Conservation (phyloP, 2,329 filamentous ascomycete species). For the Arthrobotrys entomopaga region DNA sequence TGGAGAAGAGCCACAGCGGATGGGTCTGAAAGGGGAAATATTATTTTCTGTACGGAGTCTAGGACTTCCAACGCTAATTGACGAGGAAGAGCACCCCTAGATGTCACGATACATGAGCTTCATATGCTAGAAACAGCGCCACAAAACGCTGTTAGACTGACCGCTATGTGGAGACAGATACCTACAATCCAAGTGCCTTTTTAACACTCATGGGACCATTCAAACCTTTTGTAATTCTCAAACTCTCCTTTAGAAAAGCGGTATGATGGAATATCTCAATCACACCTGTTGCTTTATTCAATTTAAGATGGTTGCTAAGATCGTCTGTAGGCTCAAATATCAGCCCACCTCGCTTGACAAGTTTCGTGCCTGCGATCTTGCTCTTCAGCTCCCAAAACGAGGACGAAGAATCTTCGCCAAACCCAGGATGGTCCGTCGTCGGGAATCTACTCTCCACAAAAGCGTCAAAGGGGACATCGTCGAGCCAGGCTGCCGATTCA, state of each 20-base stretch:
- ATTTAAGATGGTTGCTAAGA: constrained; percentile 59
- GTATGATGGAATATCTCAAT: constrained; percentile 60
- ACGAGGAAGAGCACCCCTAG: constrained; percentile 56
- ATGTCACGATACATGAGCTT: too few relatives aligned
- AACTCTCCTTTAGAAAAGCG: constrained; percentile 60
- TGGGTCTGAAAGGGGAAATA: constrained; percentile 57
- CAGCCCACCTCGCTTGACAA: constrained; percentile 58
- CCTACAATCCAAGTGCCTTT: constrained; percentile 37
- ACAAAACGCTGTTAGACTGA: neutral
- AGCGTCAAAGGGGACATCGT: constrained; percentile 56
- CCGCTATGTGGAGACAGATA: neutral
- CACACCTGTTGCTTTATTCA: constrained; percentile 58
- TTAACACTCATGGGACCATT: constrained; percentile 19
- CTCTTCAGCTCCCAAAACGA: constrained; percentile 55
- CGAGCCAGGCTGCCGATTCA: constrained; percentile 56
- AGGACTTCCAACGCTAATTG: constrained; percentile 59
- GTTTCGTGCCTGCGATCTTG: constrained; percentile 57
- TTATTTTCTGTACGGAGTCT: constrained; percentile 57
- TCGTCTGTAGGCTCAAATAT: constrained; percentile 59
- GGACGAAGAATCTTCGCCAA: constrained; percentile 50
- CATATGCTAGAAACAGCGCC: neutral
- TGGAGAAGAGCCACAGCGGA: constrained; percentile 32
- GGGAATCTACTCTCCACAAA: constrained; percentile 58
- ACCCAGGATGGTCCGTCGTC: constrained; percentile 56
- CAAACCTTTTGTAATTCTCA: constrained; percentile 50